These are phyloP conservation scores for Erysimum pusillum DNA, from an alignment of 441 rosid genomes.

Conservation along the genomic window DNA sequence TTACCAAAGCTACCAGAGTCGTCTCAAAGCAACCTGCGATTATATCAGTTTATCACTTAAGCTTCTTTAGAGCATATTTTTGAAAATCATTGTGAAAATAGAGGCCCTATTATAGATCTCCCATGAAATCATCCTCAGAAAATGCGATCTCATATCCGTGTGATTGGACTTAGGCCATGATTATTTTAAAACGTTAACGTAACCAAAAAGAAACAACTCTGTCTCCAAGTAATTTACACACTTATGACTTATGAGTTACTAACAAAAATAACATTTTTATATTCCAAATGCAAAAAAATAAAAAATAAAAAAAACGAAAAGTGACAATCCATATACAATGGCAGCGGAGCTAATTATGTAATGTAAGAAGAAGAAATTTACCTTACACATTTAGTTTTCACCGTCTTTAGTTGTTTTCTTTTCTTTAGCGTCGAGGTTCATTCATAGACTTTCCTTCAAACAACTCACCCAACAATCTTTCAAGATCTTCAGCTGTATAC, in stretches of 20 bases:
- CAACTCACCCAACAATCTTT: conserved; percentile 89
- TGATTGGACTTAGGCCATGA: neutral
- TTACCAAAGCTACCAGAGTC: neutral
- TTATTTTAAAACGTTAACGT: conserved; percentile 6
- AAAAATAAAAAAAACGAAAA: neutral
- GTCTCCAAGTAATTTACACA: conserved; percentile 36
- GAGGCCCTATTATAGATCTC: neutral
- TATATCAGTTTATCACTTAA: neutral
- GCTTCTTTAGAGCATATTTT: neutral
- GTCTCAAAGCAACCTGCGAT: neutral
- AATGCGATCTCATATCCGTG: neutral
- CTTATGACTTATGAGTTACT: conserved; percentile 16
- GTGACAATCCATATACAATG: conserved; percentile 35
- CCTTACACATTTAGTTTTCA: conserved; percentile 24
- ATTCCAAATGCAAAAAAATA: conserved; percentile 2
- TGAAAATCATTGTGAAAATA: neutral
- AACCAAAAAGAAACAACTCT: conserved; percentile 2
- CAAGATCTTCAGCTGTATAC: conserved; percentile 88
- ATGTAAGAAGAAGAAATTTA: neutral
- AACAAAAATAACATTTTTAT: neutral
- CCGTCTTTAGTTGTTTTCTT: conserved; percentile 1
- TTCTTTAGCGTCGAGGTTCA: conserved; percentile 72
- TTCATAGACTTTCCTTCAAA: conserved; percentile 83
- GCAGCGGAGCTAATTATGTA: conserved; percentile 21
- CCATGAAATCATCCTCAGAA: neutral